These are phyloP conservation scores for Coniochaeta prunicola DNA, from an alignment of 2,329 filamentous ascomycete species.

Conservation along the genomic window DNA sequence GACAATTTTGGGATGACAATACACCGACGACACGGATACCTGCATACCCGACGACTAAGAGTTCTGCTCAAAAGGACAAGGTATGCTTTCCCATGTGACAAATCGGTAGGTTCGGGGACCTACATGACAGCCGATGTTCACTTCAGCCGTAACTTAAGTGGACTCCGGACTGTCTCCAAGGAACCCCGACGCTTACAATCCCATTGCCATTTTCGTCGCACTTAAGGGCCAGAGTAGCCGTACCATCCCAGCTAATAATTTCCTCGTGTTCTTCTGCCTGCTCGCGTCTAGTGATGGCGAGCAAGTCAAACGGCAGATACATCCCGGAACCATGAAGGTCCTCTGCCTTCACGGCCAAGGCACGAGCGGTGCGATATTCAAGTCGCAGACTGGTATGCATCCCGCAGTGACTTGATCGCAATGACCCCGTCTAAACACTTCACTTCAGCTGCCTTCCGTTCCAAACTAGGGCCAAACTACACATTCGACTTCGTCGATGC, in stretches of 20 bases:
- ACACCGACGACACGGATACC: neutral
- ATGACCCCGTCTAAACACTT: neutral
- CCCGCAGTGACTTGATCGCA: neutral
- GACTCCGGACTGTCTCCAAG: constrained; percentile 16
- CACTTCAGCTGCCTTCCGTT: constrained; percentile 23
- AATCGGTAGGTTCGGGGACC: neutral
- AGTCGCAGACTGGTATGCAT: constrained; percentile 25
- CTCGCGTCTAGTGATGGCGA: neutral
- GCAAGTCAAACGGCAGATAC: neutral
- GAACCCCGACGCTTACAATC: neutral
- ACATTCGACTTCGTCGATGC: constrained; percentile 27
- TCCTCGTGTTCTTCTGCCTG: neutral
- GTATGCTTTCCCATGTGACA: neutral
- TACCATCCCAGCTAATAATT: neutral
- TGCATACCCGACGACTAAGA: neutral
- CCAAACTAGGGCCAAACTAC: constrained; percentile 20
- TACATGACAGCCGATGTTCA: neutral
- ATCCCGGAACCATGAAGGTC: constrained; percentile 17
- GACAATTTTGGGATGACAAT: neutral
- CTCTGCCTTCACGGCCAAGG: constrained; percentile 30
- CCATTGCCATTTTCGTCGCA: neutral
- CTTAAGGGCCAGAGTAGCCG: neutral
- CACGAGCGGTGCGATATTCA: constrained; percentile 27
- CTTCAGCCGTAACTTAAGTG: neutral
- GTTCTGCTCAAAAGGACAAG: neutral